Conservation (phyloP, 805 yeast species). For the Barnettozyma sp. region DNA sequence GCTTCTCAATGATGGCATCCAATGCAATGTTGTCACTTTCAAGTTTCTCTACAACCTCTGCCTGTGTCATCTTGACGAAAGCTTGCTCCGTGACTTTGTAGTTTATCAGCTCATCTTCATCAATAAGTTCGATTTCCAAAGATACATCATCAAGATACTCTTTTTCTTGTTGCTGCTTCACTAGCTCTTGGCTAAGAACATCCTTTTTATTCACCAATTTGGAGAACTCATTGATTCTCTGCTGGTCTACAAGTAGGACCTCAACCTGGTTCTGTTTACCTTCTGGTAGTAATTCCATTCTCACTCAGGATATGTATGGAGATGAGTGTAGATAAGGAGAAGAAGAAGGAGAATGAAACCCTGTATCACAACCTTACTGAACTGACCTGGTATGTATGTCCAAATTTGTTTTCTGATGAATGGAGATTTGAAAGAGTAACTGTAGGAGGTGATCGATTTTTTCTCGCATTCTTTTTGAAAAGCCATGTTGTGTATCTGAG, state of each 20-base stretch:
- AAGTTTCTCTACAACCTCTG: constrained; percentile 58
- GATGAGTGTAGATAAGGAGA: no score
- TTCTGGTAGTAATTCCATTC: constrained; percentile 28
- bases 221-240: constrained; percentile 82
- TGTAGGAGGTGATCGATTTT: no score
- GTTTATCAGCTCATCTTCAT: constrained; percentile 62
- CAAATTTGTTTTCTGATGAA: no score
- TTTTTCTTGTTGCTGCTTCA: constrained; percentile 54
- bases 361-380: no score
- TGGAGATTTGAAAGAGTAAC: no score
- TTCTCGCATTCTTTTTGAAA: no score
- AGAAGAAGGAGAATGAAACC: no score
- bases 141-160: constrained; percentile 85
- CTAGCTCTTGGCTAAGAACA: constrained; percentile 42
- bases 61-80: constrained; percentile 63
- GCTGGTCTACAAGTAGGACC: constrained; percentile 59
- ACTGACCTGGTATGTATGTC: no score
- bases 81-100: constrained; percentile 71
- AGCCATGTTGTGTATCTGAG: no score
- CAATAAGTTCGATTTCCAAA: constrained; percentile 79
- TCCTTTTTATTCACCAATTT: constrained; percentile 71
- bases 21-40: constrained; percentile 54
- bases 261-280: constrained; percentile 35
- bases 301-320: no score
- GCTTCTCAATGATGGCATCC: constrained; percentile 40